These are phyloP conservation scores for Aspergillus viridinutans DNA, from an alignment of 2,329 filamentous ascomycete species.

Conservation along the genomic window DNA sequence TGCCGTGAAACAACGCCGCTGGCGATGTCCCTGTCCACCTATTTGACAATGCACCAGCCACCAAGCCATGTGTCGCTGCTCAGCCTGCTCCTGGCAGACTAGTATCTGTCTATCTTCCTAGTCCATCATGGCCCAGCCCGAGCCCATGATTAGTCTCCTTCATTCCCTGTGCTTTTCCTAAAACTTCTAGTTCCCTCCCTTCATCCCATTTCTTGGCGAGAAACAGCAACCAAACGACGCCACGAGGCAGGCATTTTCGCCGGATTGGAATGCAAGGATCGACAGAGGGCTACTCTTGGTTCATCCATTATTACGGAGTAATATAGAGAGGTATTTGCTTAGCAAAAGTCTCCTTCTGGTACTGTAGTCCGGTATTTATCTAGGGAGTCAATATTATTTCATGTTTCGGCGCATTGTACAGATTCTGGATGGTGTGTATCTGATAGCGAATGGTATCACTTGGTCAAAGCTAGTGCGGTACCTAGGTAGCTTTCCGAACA, in stretches of 20 bases:
- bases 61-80: background rate
- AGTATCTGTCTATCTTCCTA: background rate
- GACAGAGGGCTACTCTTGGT: constrained; percentile 4
- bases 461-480: background rate
- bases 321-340: constrained; percentile 1
- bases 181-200: constrained; percentile 6
- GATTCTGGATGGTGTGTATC: background rate
- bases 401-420: background rate
- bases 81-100: background rate
- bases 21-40: background rate
- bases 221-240: constrained; percentile 10
- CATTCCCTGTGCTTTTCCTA: background rate
- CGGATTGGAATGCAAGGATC: constrained; percentile 17
- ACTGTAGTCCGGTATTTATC: background rate
- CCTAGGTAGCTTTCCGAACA: background rate
- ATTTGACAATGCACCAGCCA: background rate
- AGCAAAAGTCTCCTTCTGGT: background rate
- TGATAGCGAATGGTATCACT: background rate
- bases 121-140: background rate
- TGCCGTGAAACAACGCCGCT: background rate
- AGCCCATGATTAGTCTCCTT: background rate
- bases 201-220: constrained; percentile 4
- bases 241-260: constrained; percentile 15
- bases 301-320: background rate
- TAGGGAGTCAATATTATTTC: background rate